Base-by-base conservation (phyloP, 2,329 filamentous ascomycete genomes). In the Domatiomyces globalis region DNA sequence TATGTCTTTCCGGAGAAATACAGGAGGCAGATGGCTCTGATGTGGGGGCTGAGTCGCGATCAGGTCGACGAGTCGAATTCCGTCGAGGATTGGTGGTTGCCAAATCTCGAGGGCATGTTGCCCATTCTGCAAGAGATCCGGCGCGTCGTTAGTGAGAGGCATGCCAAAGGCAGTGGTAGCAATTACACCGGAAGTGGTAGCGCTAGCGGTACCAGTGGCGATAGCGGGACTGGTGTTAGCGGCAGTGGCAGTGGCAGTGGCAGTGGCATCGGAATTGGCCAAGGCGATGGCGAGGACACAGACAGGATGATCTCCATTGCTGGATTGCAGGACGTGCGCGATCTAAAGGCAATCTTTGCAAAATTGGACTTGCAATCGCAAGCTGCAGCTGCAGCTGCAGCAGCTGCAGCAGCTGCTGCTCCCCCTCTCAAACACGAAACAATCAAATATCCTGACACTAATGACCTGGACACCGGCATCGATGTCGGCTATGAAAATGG, bases 21-120 rank as follows among this genome's bases (percentile, higher is more conserved):
- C 60, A 83, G 90, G 52, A 73, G 71, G 29, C 82, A 83, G 58
- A 84, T 96, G 76, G 80, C 85, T 29, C 77, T 84, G 46, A 66
- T 87, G 20, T 95, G 92, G 74, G 51, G 51, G 5, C 18, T 60
- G 45, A 56, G 56, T 4, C 48, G 46, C 33, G 50, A 52, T 10
- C 73, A 77, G 54, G 78, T 86, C 44, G 54, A 53, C 27, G 54
- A 56, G 43, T 48, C 52, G 17, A 76, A 79, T 12, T 80, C 82
- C 18, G 80, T 88, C 49, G 78, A 79, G 45, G 75, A 83, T 52
- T 95, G 88, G 87, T 98, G 92, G 92, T 76, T 95, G 2, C 86
- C 88, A 2, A 78, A 92, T 64, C 79, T 87, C 56, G 84, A 90
- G 69, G 80, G 79, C 1, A 85, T 85, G 61, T 83, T 79, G 9